phyloP scores from a whole-genome alignment of 2,329 filamentous ascomycete genomes.

The Aspergillus sp. region DNA sequence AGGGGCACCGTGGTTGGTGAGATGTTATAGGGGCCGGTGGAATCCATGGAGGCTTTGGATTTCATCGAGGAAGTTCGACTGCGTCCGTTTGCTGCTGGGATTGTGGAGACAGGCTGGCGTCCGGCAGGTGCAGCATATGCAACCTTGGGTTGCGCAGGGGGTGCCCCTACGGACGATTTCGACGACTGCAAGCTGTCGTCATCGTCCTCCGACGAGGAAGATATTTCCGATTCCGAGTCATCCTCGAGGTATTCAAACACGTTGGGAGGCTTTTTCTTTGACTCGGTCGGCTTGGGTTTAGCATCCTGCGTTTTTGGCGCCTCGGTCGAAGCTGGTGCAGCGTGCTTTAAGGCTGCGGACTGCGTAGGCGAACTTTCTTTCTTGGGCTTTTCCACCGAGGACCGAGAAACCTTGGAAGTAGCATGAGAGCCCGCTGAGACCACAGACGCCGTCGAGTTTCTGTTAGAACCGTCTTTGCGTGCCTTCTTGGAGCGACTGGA shows the following conservation, averaged over 20 bases:
- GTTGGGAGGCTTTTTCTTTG: constrained; percentile 29
- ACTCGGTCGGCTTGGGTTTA: constrained; percentile 16
- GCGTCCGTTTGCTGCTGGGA: constrained; percentile 20
- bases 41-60: constrained; percentile 28
- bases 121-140: constrained; percentile 4
- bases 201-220: constrained; percentile 19
- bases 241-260: constrained; percentile 42
- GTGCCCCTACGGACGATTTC: constrained; percentile 3
- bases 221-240: constrained; percentile 21
- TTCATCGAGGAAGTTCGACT: constrained; percentile 33
- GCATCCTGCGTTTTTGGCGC: constrained; percentile 17
- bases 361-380: constrained; percentile 12
- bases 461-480: constrained; percentile 28
- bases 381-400: constrained; percentile 17
- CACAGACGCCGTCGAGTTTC: constrained; percentile 26
- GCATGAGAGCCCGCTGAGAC: constrained; percentile 19
- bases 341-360: constrained; percentile 12
- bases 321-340: constrained; percentile 13
- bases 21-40: constrained; percentile 25
- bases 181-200: neutral
- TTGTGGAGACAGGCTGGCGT: constrained; percentile 6
- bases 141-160: constrained; percentile 10
- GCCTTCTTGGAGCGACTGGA: constrained; percentile 27
- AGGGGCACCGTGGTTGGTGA: constrained; percentile 27
- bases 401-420: constrained; percentile 19